Percentiles rank a stretch among this genome's conserved stretches.
phyloP scores from a whole-genome alignment of 1,284 basidiomycete genomes.

The Hypsizygus ulmarius region DNA sequence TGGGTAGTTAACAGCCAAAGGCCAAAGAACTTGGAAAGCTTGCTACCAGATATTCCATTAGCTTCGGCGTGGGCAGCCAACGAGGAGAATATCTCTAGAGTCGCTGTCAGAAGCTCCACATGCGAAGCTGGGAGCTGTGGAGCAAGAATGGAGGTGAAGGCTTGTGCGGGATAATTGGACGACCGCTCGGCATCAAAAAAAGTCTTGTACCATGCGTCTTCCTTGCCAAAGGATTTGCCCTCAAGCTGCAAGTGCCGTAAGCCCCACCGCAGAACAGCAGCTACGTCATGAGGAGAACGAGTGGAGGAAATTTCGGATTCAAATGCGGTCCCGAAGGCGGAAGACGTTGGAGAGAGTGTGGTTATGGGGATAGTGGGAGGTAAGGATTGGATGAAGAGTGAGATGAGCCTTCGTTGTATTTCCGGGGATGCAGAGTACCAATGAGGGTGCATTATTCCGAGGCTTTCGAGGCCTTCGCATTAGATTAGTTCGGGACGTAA shows the following conservation, averaged over 20 bases:
- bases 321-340: conserved; percentile 48
- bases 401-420: conserved; percentile 65
- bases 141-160: conserved; percentile 57
- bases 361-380: conserved; percentile 40
- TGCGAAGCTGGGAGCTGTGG: conserved; percentile 58
- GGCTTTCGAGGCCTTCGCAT: conserved; percentile 61
- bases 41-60: conserved; percentile 72
- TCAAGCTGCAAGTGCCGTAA: conserved; percentile 67
- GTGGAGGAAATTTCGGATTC: conserved; percentile 61
- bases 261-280: conserved; percentile 76
- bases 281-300: conserved; percentile 69
- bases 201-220: conserved; percentile 61
- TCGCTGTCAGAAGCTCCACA: conserved; percentile 51
- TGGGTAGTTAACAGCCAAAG: conserved; percentile 61
- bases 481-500: conserved; percentile 10
- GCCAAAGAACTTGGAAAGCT: conserved; percentile 67
- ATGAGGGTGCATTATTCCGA: conserved; percentile 78
- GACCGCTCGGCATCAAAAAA: conserved; percentile 59
- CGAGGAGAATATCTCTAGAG: conserved; percentile 60
- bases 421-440: conserved; percentile 72
- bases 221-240: conserved; percentile 52
- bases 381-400: conserved; percentile 66
- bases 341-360: conserved; percentile 48
- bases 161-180: conserved; percentile 53
- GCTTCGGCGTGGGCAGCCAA: conserved; percentile 67